phyloP scores from a whole-genome alignment of 2,329 filamentous ascomycete genomes.

The Neurospora crassa region DNA sequence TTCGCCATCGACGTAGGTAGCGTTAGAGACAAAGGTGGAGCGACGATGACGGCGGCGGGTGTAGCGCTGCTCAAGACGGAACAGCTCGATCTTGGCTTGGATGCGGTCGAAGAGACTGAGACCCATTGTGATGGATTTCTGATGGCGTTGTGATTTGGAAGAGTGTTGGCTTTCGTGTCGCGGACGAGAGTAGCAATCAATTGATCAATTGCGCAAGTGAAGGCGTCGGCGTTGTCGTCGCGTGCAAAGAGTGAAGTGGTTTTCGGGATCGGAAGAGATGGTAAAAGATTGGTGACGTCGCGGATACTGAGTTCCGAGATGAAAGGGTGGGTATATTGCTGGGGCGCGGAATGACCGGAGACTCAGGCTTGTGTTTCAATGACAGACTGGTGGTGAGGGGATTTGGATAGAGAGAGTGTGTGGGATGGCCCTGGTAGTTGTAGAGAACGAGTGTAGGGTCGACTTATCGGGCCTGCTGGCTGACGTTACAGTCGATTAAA shows the following conservation, averaged over 20 bases:
- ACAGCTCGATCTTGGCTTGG: conserved; percentile 72
- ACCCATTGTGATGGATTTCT: conserved; percentile 28
- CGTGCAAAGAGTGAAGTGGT: neutral
- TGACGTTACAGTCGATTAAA: neutral
- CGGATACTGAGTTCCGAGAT: neutral
- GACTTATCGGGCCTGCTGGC: neutral
- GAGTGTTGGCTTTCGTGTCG: neutral
- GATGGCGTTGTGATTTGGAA: neutral
- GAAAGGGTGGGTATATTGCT: neutral
- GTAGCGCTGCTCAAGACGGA: conserved; percentile 92
- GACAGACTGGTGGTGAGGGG: neutral
- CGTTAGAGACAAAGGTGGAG: conserved; percentile 80
- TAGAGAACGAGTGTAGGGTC: neutral
- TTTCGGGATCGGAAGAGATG: neutral
- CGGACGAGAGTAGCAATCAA: neutral
- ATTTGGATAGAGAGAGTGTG: neutral
- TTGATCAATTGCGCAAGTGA: neutral
- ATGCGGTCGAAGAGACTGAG: conserved; percentile 48
- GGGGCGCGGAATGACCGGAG: neutral
- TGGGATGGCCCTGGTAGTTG: neutral
- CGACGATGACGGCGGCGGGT: conserved; percentile 79
- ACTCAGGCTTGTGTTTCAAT: neutral
- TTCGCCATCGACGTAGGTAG: conserved; percentile 89
- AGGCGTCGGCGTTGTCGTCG: neutral
- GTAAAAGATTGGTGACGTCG: neutral